These are phyloP conservation scores for Verticillium isaacii DNA, from an alignment of 2,329 filamentous ascomycete species.

Conservation along the genomic window DNA sequence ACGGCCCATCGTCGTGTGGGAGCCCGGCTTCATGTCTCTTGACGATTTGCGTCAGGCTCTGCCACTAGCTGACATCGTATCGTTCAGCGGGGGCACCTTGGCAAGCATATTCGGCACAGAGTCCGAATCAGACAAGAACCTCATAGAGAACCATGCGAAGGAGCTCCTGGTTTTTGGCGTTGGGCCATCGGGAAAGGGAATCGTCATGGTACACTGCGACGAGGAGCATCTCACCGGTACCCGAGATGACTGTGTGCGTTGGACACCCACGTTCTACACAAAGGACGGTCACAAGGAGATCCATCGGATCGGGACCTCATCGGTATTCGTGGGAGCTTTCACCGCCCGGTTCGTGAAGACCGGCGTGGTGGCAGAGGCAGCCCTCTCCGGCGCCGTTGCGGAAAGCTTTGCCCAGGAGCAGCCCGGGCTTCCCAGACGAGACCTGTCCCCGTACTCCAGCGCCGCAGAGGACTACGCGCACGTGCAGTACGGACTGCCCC, in stretches of 20 bases:
- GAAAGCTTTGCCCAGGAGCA: constrained; percentile 9
- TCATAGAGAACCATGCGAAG: not conserved
- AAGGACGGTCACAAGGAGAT: not conserved
- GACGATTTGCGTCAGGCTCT: not conserved
- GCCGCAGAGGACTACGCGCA: not conserved
- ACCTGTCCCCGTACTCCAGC: not conserved
- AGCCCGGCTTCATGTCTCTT: not conserved
- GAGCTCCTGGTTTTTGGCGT: not conserved
- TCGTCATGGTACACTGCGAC: constrained; percentile 2
- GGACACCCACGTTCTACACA: constrained; percentile 6
- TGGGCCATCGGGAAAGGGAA: not conserved
- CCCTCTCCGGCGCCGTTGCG: constrained; percentile 6
- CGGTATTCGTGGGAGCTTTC: constrained; percentile 7
- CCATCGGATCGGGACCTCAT: constrained; percentile 1
- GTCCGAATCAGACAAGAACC: not conserved
- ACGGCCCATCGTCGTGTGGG: not conserved
- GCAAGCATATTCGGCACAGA: not conserved
- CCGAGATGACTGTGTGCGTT: not conserved
- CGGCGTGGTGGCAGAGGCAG: constrained; percentile 2
- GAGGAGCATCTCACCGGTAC: not conserved
- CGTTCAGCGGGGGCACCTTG: constrained; percentile 1
- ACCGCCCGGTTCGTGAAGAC: not conserved
- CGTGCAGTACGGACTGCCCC: not conserved
- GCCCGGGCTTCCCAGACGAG: constrained; percentile 1
- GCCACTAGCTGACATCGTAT: not conserved